Base-by-base conservation (phyloP, 2,329 filamentous ascomycete genomes). In the Incumbomyces delicatus region DNA sequence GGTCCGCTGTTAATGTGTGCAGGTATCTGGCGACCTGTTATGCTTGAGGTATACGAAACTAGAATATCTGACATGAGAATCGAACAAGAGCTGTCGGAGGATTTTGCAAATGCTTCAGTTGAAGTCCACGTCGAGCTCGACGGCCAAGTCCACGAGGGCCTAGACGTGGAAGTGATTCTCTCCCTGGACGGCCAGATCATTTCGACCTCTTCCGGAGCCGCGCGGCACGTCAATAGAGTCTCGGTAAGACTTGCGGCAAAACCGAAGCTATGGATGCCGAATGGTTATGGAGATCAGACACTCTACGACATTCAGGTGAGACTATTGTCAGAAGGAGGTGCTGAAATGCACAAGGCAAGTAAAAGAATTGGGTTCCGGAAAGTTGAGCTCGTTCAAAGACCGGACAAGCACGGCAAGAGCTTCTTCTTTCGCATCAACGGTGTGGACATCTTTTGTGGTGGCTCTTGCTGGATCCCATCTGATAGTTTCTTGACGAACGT, bases 351-450 rank as follows among this genome's bases (percentile, higher is more conserved):
- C 1, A 44, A 73, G 7, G 69, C 79, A 47, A 70, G 64, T 14
- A 51, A 47, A 29, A 37, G 43, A 16, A 70, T 77, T 17, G 79
- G 78, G 1, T 73, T 82, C 50, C 69, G 79, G 18, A 72, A 69
- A 33, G 70, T 66, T 1, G 58, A 69, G 44, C 56, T 73, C 1
- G 48, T 70, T 8, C 66, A 67, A 51, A 54, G 66, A 37, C 53
- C 63, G 46, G 68, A 68, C 58, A 73, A 69, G 27, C 66, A 70
- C 55, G 79, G 81, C 44, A 80, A 81, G 55, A 74, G 73, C 2
- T 82, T 83, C 59, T 74, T 73, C 54, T 81, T 82, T 57, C 72
- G 78, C 33, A 71, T 84, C 53, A 85, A 85, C 53, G 77, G 77
- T 2, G 65, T 80, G 44, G 73, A 82, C 62, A 72, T 81, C 6